These are phyloP conservation scores for Fusarium sp. DNA, from an alignment of 2,329 filamentous ascomycete species.

Conservation along the genomic window DNA sequence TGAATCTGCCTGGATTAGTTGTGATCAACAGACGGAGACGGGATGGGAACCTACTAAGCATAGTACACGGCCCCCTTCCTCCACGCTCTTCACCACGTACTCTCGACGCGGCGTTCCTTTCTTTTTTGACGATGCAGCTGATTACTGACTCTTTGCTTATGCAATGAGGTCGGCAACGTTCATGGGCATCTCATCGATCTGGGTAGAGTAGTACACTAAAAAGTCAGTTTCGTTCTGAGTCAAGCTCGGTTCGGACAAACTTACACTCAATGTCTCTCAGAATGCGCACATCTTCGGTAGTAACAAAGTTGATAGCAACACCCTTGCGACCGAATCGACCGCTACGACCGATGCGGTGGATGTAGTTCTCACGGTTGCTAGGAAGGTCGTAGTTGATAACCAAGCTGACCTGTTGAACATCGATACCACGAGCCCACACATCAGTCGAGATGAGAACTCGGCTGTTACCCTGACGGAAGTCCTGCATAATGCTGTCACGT, in stretches of 20 bases:
- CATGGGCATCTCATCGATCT: conserved; percentile 99
- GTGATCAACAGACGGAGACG: neutral
- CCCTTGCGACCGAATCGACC: conserved; percentile 97
- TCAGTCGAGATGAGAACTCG: conserved; percentile 97
- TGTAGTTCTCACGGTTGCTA: conserved; percentile 99
- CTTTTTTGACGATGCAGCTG: neutral
- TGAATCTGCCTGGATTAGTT: conserved; percentile 7
- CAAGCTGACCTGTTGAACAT: conserved; percentile 96
- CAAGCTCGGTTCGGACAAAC: conserved; percentile 47
- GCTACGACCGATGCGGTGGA: conserved; percentile 96
- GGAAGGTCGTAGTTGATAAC: conserved; percentile 99
- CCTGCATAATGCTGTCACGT: conserved; percentile 98
- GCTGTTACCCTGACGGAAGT: conserved; percentile 96
- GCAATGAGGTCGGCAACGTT: conserved; percentile 77
- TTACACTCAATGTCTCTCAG: conserved; percentile 93
- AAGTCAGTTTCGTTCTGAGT: conserved; percentile 47
- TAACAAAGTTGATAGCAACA: conserved; percentile 99
- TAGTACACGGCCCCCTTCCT: conserved; percentile 46
- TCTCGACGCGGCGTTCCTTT: conserved; percentile 27
- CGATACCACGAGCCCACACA: conserved; percentile 97
- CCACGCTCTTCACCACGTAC: conserved; percentile 35
- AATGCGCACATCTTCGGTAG: conserved; percentile 96
- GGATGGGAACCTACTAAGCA: conserved; percentile 35
- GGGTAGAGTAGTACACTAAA: conserved; percentile 90
- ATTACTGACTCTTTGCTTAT: conserved; percentile 45